phyloP scores from a whole-genome alignment of 2,329 filamentous ascomycete genomes.

The Beauveria australis region DNA sequence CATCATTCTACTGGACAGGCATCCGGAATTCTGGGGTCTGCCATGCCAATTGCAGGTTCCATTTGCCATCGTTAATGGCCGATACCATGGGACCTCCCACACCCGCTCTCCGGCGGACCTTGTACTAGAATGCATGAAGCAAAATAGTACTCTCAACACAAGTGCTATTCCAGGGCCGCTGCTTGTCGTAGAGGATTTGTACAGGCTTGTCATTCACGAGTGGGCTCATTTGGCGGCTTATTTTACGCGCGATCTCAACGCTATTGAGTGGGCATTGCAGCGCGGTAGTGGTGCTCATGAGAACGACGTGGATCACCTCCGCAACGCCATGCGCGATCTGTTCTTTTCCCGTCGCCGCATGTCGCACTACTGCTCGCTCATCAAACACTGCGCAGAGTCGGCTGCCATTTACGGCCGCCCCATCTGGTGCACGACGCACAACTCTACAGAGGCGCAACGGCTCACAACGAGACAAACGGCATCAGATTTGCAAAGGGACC shows the following conservation, averaged over 20 bases:
- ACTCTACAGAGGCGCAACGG: neutral
- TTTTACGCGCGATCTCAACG: conserved; percentile 12
- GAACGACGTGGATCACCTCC: conserved; percentile 2
- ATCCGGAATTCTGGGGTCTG: conserved; percentile 7
- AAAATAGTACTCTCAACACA: neutral
- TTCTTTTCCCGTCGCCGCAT: conserved; percentile 12
- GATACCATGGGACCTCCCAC: conserved; percentile 2
- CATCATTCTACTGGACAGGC: conserved; percentile 6
- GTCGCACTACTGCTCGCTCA: conserved; percentile 3
- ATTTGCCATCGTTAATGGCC: conserved; percentile 6
- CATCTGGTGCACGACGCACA: conserved; percentile 3
- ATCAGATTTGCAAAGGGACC: neutral
- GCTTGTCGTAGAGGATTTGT: conserved; percentile 6
- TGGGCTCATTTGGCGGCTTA: conserved; percentile 10
- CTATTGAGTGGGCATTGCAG: conserved; percentile 13
- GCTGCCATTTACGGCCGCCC: conserved; percentile 1
- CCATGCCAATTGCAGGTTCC: conserved; percentile 2
- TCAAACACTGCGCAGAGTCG: conserved; percentile 1
- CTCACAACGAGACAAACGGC: neutral
- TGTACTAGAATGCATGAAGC: conserved; percentile 2
- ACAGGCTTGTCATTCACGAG: conserved; percentile 5
- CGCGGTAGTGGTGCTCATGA: conserved; percentile 4
- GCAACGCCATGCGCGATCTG: conserved; percentile 10
- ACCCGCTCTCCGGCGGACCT: conserved; percentile 4
- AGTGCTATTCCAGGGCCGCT: neutral